Conservation (phyloP, 2,329 filamentous ascomycete genomes). For the Dactylella cylindrospora region DNA sequence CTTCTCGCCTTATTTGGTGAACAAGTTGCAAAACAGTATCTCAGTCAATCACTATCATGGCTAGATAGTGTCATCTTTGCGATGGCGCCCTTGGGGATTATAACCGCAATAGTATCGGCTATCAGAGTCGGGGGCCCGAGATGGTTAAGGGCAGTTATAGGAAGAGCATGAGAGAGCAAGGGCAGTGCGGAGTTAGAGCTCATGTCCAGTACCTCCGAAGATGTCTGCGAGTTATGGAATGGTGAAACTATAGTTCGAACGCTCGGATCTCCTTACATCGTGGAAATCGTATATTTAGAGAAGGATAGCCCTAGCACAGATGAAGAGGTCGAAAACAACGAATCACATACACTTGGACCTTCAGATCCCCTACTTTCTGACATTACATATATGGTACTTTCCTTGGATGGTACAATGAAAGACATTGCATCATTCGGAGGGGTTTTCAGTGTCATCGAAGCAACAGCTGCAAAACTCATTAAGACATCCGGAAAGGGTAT, state of each 20-base stretch:
- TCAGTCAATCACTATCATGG: constrained; percentile 50
- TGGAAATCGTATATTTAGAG: constrained; percentile 50
- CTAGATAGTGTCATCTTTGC: constrained; percentile 45
- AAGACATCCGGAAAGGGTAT: neutral
- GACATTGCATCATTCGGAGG: constrained; percentile 1
- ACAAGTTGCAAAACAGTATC: constrained; percentile 52
- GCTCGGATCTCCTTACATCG: constrained; percentile 51
- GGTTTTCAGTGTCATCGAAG: constrained; percentile 9
- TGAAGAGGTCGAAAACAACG: neutral
- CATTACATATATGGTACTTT: no score
- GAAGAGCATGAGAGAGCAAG: constrained; percentile 52
- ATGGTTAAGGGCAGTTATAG: constrained; percentile 52
- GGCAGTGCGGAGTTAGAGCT: constrained; percentile 53
- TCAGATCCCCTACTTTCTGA: neutral
- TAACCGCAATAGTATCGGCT: constrained; percentile 52
- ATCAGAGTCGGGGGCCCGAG: constrained; percentile 50
- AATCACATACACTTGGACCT: neutral
- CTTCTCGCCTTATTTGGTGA: constrained; percentile 53
- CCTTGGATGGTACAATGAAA: no score
- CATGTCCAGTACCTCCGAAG: constrained; percentile 53
- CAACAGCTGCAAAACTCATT: constrained; percentile 2
- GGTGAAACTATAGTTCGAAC: constrained; percentile 50
- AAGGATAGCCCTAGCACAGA: constrained; percentile 1
- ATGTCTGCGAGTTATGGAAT: constrained; percentile 54
- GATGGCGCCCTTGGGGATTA: constrained; percentile 50